phyloP scores from a whole-genome alignment of 345 rosid species.

The Alliaria petiolata region DNA sequence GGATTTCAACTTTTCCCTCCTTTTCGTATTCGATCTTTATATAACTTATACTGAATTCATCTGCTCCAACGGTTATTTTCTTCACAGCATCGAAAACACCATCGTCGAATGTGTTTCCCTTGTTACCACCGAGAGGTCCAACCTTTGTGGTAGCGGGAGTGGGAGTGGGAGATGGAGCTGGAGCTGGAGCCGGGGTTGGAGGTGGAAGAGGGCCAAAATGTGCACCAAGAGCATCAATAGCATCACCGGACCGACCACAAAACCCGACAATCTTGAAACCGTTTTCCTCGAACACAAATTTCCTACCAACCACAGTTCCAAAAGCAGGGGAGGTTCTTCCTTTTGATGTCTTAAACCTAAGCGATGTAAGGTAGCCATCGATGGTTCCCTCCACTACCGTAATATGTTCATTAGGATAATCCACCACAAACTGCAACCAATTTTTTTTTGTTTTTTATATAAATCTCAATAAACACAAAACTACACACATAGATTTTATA shows the following conservation, averaged over 20 bases:
- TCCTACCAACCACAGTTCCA: conserved; percentile 12
- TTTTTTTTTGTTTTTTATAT: not conserved
- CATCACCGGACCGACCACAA: conserved; percentile 16
- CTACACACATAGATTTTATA: not conserved
- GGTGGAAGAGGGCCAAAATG: not conserved
- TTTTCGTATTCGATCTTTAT: no score
- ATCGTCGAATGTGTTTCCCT: not conserved
- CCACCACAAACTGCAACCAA: conserved; percentile 1
- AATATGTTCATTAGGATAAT: conserved; percentile 25
- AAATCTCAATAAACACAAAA: not conserved
- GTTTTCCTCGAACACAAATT: conserved; percentile 13
- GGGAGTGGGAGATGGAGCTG: no score
- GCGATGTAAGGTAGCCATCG: not conserved
- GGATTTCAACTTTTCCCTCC: not conserved
- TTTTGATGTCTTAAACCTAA: conserved; percentile 14
- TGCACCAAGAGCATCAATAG: conserved; percentile 18
- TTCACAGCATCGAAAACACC: not conserved
- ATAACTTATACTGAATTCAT: not conserved
- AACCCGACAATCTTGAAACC: conserved; percentile 18
- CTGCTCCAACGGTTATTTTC: not conserved
- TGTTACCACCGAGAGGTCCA: not conserved
- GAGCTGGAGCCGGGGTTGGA: not conserved
- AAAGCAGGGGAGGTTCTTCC: conserved; percentile 11
- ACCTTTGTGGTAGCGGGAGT: not conserved
- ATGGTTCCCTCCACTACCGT: conserved; percentile 22